These are phyloP conservation scores for Lactarius psammicola DNA, from an alignment of 768 basidiomycete species.

Conservation along the genomic window DNA sequence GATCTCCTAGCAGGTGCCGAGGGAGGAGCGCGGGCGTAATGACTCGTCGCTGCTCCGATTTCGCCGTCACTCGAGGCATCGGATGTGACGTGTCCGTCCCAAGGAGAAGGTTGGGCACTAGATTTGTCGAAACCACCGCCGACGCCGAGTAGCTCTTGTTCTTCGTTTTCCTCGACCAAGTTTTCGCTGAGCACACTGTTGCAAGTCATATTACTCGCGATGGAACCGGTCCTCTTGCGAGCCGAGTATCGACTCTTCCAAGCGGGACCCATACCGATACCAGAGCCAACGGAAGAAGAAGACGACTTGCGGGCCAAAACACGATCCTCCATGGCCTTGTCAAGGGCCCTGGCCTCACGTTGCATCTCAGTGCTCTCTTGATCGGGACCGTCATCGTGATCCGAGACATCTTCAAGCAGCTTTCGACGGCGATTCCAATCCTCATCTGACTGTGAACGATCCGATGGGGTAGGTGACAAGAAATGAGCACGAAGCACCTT, in stretches of 20 bases:
- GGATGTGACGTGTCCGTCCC: conserved; percentile 35
- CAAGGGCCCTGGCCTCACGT: conserved; percentile 78
- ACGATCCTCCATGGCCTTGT: conserved; percentile 86
- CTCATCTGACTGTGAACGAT: conserved; percentile 59
- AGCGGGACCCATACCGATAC: conserved; percentile 62
- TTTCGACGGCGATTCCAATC: conserved; percentile 76
- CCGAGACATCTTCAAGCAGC: conserved; percentile 54
- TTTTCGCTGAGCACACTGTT: conserved; percentile 76
- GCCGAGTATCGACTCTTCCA: conserved; percentile 63
- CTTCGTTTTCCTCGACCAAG: conserved; percentile 80
- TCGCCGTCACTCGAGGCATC: conserved; percentile 34
- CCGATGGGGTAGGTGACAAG: conserved; percentile 52
- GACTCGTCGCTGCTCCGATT: conserved; percentile 1
- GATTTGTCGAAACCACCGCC: conserved; percentile 59
- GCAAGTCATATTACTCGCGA: conserved; percentile 65
- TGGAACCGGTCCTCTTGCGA: conserved; percentile 71
- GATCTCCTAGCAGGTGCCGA: conserved; percentile 26
- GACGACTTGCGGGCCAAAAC: conserved; percentile 73
- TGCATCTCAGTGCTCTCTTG: conserved; percentile 57
- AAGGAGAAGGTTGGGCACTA: conserved; percentile 36
- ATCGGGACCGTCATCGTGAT: conserved; percentile 48
- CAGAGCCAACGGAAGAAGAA: conserved; percentile 59
- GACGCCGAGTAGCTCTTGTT: conserved; percentile 64
- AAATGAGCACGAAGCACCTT: conserved; percentile 54
- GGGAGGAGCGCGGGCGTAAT: conserved; percentile 13